These are phyloP conservation scores for Pisolithus microcarpus DNA, from an alignment of 768 basidiomycete species.

Conservation along the genomic window DNA sequence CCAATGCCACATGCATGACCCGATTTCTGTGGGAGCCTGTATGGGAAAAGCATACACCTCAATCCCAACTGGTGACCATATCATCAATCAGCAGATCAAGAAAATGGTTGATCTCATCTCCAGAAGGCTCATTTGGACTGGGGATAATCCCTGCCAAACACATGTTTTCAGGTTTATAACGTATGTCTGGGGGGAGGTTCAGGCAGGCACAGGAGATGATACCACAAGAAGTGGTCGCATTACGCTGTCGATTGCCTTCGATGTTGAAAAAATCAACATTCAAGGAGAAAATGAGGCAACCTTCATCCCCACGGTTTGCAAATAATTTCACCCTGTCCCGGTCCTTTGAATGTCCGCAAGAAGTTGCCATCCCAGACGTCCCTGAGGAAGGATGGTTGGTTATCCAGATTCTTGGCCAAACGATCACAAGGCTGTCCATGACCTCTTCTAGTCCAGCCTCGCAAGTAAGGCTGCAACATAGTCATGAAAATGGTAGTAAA, in stretches of 20 bases:
- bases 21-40: slow-evolving; percentile 7
- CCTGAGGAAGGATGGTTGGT: no score
- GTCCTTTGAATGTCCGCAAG: slow-evolving; percentile 4
- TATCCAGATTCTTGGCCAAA: neutral
- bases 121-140: slow-evolving; percentile 22
- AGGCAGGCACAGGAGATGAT: slow-evolving; percentile 28
- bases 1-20: slow-evolving; percentile 5
- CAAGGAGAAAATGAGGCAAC: slow-evolving; percentile 18
- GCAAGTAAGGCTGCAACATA: neutral
- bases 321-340: slow-evolving; percentile 11
- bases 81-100: slow-evolving; percentile 26
- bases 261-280: slow-evolving; percentile 32
- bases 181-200: slow-evolving; percentile 26
- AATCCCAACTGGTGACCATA: slow-evolving; percentile 4
- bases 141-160: slow-evolving; percentile 25
- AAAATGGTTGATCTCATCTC: slow-evolving; percentile 26
- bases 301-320: slow-evolving; percentile 7
- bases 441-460: slow-evolving; percentile 1
- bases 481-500: neutral
- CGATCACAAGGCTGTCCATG: slow-evolving; percentile 8
- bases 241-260: slow-evolving; percentile 17
- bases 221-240: slow-evolving; percentile 23
- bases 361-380: no score
- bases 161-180: slow-evolving; percentile 29
- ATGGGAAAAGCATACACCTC: neutral